A percentile compares a stretch with the other conserved stretches of the same genome.
Evolutionary conservation across 1,284 basidiomycete species (phyloP).

Genomic region (Fistulina hepatica): DNA sequence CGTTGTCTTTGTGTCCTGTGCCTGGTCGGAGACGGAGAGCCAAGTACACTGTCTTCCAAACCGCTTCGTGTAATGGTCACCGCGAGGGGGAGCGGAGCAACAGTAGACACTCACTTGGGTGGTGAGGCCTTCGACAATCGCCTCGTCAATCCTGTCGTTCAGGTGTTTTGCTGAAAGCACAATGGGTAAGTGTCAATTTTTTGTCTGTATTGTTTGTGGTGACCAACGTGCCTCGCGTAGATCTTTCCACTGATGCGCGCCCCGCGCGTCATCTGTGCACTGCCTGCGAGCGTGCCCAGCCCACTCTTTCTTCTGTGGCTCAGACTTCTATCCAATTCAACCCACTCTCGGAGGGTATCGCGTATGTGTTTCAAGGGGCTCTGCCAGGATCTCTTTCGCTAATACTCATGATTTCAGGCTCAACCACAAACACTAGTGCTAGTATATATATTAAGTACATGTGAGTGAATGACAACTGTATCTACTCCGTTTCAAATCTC

Average conservation of each 20-base stretch:
- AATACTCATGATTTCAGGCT: no score
- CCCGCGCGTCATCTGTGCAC: constrained; percentile 94
- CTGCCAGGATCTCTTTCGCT: no score
- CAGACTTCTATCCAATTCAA: constrained; percentile 97
- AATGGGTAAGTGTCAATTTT: constrained; percentile 62
- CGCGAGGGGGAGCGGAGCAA: no score
- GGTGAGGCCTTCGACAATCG: constrained; percentile 82
- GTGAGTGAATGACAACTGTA: no score
- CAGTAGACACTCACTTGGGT: constrained; percentile 65
- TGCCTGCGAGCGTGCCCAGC: constrained; percentile 97
- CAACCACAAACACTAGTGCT: no score
- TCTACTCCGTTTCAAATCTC: no score
- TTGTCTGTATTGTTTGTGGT: constrained; percentile 2
- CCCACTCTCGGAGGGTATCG: constrained; percentile 93
- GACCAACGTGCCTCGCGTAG: constrained; percentile 32
- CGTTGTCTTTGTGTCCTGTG: no score
- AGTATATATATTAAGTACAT: no score
- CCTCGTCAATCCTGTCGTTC: constrained; percentile 62
- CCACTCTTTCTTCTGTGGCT: constrained; percentile 91
- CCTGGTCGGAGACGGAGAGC: no score
- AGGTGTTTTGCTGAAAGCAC: constrained; percentile 70
- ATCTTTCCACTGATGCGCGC: constrained; percentile 85
- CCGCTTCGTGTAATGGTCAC: no score
- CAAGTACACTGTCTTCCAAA: no score
- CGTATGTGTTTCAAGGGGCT: no score